phyloP scores from a whole-genome alignment of 345 rosid genomes.

The Eucalyptus guilfoylei region DNA sequence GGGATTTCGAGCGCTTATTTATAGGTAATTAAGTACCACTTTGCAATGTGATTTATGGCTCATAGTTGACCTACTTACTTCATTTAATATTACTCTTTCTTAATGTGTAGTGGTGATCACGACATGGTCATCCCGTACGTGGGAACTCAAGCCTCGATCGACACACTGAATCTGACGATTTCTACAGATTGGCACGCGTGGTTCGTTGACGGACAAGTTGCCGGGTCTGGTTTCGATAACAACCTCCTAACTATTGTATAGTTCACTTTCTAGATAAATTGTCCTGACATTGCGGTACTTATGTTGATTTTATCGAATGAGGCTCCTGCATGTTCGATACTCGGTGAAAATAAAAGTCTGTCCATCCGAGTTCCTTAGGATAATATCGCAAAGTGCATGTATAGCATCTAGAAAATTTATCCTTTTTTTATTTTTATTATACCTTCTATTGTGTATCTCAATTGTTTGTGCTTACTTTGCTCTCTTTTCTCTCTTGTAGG shows the following conservation, averaged over 20 bases:
- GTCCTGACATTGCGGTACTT: background rate
- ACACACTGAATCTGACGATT: background rate
- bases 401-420: background rate
- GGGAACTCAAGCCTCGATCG: background rate
- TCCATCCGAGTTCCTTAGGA: background rate
- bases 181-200: background rate
- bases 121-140: background rate
- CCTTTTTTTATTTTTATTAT: no score
- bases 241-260: background rate
- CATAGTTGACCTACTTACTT: background rate
- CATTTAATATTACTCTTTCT: background rate
- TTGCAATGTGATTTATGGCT: background rate
- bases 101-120: background rate
- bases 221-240: background rate
- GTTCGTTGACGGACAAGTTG: background rate
- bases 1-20: background rate
- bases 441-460: background rate
- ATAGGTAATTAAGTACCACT: background rate
- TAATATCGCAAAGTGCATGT: background rate
- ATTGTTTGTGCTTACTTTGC: background rate
- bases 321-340: background rate
- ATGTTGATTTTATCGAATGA: background rate
- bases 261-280: background rate
- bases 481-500: background rate
- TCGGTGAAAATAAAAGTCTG: background rate